Conservation (phyloP, 2,329 filamentous ascomycete species). For the Diaporthe citri region DNA sequence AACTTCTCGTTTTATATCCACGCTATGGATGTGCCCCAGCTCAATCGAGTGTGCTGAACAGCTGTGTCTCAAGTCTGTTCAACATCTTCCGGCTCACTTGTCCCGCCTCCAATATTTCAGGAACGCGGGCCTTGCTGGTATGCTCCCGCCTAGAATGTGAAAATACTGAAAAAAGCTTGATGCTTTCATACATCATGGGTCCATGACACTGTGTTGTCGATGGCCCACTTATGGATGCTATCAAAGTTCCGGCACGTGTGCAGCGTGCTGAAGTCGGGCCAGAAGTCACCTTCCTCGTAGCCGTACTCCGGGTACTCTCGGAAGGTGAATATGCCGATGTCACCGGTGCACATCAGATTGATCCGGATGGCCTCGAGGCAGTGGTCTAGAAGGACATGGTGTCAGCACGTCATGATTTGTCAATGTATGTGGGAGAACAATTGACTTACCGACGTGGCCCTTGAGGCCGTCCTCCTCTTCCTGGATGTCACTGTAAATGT, state of each 20-base stretch:
- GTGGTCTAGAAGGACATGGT: conserved; percentile 55
- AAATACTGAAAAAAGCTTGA: no score
- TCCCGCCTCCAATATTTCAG: neutral
- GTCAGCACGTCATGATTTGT: neutral
- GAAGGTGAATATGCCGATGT: conserved; percentile 68
- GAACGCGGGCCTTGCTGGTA: neutral
- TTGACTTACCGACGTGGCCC: conserved; percentile 55
- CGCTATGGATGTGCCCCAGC: neutral
- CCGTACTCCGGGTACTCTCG: conserved; percentile 59
- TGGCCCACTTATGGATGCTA: conserved; percentile 63
- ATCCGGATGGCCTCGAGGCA: conserved; percentile 66
- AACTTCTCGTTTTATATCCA: neutral
- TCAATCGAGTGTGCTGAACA: conserved; percentile 25
- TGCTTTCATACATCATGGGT: conserved; percentile 46
- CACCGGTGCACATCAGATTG: conserved; percentile 67
- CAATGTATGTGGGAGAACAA: conserved; percentile 1
- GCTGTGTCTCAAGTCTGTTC: conserved; percentile 11
- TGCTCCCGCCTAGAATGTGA: neutral
- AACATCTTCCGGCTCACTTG: conserved; percentile 13
- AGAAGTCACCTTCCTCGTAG: conserved; percentile 58
- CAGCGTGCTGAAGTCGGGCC: conserved; percentile 67
- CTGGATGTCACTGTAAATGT: conserved; percentile 44
- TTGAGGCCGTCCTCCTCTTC: conserved; percentile 54
- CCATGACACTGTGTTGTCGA: conserved; percentile 62
- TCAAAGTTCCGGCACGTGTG: conserved; percentile 69